A percentile compares a stretch with the other conserved stretches of the same genome.
Evolutionary conservation across 176 grass and related monocot genomes (phyloP).

Genomic region (Triticum aestivum): IWGSC_CS_RefSeq_v2.1 NC_057794.1:56384193-56384692

Average conservation of each 20-base stretch:
- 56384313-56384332: not conserved
- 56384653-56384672: not conserved
- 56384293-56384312: conserved; percentile 7
- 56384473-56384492: not conserved
- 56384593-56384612: not conserved
- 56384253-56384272: not conserved
- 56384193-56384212: conserved; percentile 73
- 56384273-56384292: not conserved
- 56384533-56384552: not conserved
- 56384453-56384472: not conserved
- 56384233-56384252: conserved; percentile 17
- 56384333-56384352: not conserved
- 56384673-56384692: not conserved
- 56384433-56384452: not conserved
- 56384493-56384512: not conserved
- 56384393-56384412: not conserved
- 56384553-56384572: not conserved
- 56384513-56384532: not conserved
- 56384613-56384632: conserved; percentile 6
- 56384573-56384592: not conserved
- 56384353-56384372: not conserved
- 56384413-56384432: not conserved
- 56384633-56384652: conserved; percentile 9
- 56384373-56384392: not conserved
- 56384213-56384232: not conserved